Base-by-base conservation (phyloP, 208 protist species). In the Acanthamoeba culbertsoni region DNA sequence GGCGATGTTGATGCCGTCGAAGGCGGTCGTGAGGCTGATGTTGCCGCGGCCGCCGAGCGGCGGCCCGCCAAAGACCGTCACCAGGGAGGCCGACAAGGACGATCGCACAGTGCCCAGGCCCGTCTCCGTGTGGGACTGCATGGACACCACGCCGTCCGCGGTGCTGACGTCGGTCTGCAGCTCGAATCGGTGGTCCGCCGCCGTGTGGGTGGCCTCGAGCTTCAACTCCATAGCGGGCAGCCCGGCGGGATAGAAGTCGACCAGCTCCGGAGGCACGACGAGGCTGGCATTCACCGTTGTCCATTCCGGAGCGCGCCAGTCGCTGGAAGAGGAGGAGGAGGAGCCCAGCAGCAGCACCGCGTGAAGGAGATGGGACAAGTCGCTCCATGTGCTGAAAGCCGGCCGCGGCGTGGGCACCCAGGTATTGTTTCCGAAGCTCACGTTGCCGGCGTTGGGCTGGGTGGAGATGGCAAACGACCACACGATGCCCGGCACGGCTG, bases 11-110 rank as follows among this genome's bases (percentile, higher is more conserved):
- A 42, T 20, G 43, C 75, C 33, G 48, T 59, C 48, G 33, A 26
- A 86, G 45, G 28, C 37, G 43, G 75, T 59, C 31, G n/a, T 86
- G 75, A 86, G 46, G 45, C 46, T 86, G 45, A 86, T 86, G 75
- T 86, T 86, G 43, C 75, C 75, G 0, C 75, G 75, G 20, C 75
- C 75, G 75, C 75, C 75, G 20, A 86, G 48, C 48, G 43, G 40
- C n/a, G 75, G 75, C 33, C 16, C 75, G 48, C 48, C 75, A 62
- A 86, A 59, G 46, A 86, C 45, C n/a, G 75, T 86, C 31, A 86
- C 10, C 75, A 86, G 51, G n/a, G 10, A 16, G 26, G 75, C n/a
- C 31, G 75, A 37, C 12, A 86, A 45, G 2, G 75, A 33, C 42
- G 75, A 51, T 4, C 3, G 6, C 42, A 86, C 75, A 16, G 0